phyloP scores from a whole-genome alignment of 441 rosid genomes.

The Pelargonium fulgidum region DNA sequence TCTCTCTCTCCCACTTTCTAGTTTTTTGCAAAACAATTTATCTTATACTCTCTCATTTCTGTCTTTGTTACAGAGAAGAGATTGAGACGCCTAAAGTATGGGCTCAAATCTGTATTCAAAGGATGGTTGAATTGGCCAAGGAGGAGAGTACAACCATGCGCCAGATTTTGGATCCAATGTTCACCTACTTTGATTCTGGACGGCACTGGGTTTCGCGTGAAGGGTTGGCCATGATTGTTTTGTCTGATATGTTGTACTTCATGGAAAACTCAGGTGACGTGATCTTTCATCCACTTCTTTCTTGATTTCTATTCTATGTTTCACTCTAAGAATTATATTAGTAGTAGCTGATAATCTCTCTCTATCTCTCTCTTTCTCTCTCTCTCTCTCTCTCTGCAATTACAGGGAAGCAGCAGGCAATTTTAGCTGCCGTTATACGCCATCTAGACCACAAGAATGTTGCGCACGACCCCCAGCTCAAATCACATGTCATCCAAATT shows the following conservation, averaged over 20 bases:
- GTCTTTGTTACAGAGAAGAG: slow-evolving; percentile 60
- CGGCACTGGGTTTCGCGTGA: slow-evolving; percentile 70
- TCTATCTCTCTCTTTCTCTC: background rate
- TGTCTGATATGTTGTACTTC: slow-evolving; percentile 73
- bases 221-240: slow-evolving; percentile 67
- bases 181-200: slow-evolving; percentile 67
- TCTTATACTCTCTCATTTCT: background rate
- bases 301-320: slow-evolving; percentile 1
- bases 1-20: background rate
- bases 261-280: slow-evolving; percentile 67
- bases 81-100: slow-evolving; percentile 73
- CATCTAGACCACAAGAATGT: slow-evolving; percentile 93
- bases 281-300: slow-evolving; percentile 10
- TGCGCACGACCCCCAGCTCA: slow-evolving; percentile 66
- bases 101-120: slow-evolving; percentile 92
- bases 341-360: slow-evolving; percentile 14
- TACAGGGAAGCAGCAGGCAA: slow-evolving; percentile 71
- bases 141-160: slow-evolving; percentile 92
- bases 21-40: background rate
- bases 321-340: background rate
- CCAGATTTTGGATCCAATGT: slow-evolving; percentile 72
- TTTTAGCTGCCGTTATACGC: slow-evolving; percentile 72
- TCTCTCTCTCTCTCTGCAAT: slow-evolving; percentile 14
- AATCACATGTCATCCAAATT: slow-evolving; percentile 59
- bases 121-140: slow-evolving; percentile 83